phyloP scores from a whole-genome alignment of 1,284 basidiomycete species.

The Cutaneotrichosporon dermatis region DNA sequence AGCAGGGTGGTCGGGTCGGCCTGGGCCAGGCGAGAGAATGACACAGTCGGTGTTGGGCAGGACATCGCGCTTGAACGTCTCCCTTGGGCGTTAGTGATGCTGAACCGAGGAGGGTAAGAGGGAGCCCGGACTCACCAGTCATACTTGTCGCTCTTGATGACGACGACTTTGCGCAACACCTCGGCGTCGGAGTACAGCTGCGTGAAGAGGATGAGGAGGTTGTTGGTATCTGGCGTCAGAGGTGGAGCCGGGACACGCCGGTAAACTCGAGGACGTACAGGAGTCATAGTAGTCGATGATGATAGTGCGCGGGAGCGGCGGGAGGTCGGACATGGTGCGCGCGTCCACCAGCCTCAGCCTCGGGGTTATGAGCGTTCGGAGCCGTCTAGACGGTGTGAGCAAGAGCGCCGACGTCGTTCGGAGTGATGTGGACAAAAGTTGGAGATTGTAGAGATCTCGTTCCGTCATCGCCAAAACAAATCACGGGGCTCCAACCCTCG shows the following conservation, averaged over 20 bases:
- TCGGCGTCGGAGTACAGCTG: constrained; percentile 43
- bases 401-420: background rate
- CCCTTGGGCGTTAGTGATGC: constrained; percentile 22
- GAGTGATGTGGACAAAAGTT: background rate
- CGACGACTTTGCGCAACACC: constrained; percentile 46
- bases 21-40: constrained; percentile 50
- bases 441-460: background rate
- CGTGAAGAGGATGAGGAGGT: constrained; percentile 49
- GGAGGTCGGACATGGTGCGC: background rate
- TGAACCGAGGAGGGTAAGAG: no score
- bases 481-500: no score
- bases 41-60: constrained; percentile 48
- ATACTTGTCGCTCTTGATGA: constrained; percentile 48
- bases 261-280: constrained; percentile 26
- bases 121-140: constrained; percentile 30
- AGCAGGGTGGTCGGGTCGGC: constrained; percentile 41
- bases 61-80: constrained; percentile 36
- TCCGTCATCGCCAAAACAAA: no score
- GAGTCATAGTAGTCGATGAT: constrained; percentile 51
- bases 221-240: constrained; percentile 44
- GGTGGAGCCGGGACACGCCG: background rate
- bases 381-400: no score
- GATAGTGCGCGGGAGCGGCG: constrained; percentile 44
- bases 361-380: no score
- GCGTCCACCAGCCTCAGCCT: background rate